Evolutionary conservation across 2,329 filamentous ascomycete species (phyloP), one percentile per base, ranked within the genome.

Genomic region (Aspergillus proliferans): DNA sequence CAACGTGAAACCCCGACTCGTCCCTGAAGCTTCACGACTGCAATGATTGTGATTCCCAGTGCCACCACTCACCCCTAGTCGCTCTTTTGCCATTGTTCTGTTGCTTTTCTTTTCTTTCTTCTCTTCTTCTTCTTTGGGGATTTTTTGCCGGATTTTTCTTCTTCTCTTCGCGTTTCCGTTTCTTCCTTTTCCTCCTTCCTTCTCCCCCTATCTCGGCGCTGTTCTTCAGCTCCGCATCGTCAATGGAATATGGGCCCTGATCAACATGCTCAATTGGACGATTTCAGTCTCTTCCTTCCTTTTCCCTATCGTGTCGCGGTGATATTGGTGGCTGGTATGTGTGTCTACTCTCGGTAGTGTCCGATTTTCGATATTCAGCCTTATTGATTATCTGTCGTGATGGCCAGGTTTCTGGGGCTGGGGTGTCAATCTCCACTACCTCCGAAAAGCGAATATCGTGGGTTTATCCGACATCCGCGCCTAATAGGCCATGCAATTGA

Each of bases 341-440:
- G 38, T 40, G 12, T 39, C 36, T 38, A 9, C n/a, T 45, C 6
- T 12, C 4, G 18, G 7, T 33, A 24, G 30, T 41, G 14, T 36
- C 18, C 12, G 8, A 3, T 43, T 34, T 45, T 47, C 26, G 26
- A 30, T 12, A 7, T 36, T 40, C 18, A 36, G 18, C 28, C 12
- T 33, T 50, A 38, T 54, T 57, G 43, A 53, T 47, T 33, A n/a
- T 21, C 18, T 43, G 41, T 26, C 14, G 46, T 41, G 19, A 45
- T 47, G 46, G 44, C 51, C 58, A 94, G 90, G 88, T 59, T 85
- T 95, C 63, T 97, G 92, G 92, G 90, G 88, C 67, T 98, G 92
- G 90, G 90, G 86, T 57, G 71, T 87, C 59, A 97, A 96, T 73
- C 82, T 97, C 38, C 90, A 96, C 66, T 91, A 88, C 72, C 83